These are phyloP conservation scores for Musa beccarii DNA, from an alignment of 176 grass and related monocot genomes.

Conservation along the genomic window DNA sequence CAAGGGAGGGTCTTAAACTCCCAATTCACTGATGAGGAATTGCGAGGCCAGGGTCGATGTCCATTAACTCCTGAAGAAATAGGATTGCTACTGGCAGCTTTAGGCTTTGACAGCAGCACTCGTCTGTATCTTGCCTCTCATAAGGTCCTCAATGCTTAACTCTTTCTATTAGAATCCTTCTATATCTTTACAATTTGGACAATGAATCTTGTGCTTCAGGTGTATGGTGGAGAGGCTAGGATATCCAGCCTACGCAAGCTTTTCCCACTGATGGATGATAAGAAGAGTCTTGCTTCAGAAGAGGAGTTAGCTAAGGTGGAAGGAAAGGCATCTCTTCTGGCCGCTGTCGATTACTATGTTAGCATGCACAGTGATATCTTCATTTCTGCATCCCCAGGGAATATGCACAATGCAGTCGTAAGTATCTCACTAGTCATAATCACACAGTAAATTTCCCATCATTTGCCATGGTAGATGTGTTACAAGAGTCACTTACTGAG, in stretches of 20 bases:
- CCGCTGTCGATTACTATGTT: slow-evolving; percentile 78
- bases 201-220: slow-evolving; percentile 31
- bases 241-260: slow-evolving; percentile 64
- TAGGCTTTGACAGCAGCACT: slow-evolving; percentile 69
- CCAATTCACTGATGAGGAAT: slow-evolving; percentile 58
- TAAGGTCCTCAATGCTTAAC: slow-evolving; percentile 36
- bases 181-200: slow-evolving; percentile 6
- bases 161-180: not conserved
- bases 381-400: slow-evolving; percentile 83
- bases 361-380: slow-evolving; percentile 75
- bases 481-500: not conserved
- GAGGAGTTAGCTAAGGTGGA: slow-evolving; percentile 54
- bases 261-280: slow-evolving; percentile 81
- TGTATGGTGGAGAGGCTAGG: slow-evolving; percentile 70
- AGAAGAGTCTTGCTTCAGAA: slow-evolving; percentile 65
- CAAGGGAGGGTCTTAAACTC: slow-evolving; percentile 85
- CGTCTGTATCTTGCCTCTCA: slow-evolving; percentile 90
- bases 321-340: slow-evolving; percentile 86
- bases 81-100: slow-evolving; percentile 57
- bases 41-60: slow-evolving; percentile 61
- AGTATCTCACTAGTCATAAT: slow-evolving; percentile 1
- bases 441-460: not conserved
- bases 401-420: slow-evolving; percentile 97
- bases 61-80: slow-evolving; percentile 89
- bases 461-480: not conserved